Conservation (phyloP, 148 eudicot genomes). For the Suaeda aralocaspica region DNA sequence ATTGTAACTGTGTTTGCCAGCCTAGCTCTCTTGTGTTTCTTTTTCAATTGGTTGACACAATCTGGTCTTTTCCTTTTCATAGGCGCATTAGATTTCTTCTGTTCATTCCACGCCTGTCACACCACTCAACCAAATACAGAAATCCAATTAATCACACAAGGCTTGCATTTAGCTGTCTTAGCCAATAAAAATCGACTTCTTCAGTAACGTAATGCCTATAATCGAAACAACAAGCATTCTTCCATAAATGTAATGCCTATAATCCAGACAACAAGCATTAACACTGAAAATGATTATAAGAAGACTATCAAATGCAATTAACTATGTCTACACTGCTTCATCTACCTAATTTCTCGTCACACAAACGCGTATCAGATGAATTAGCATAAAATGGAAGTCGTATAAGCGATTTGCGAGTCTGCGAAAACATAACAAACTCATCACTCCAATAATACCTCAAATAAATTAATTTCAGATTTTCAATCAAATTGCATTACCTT, state of each 20-base stretch:
- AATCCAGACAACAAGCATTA: neutral
- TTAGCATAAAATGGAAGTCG: neutral
- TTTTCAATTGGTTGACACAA: constrained; percentile 51
- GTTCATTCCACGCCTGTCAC: constrained; percentile 83
- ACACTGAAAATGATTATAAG: neutral
- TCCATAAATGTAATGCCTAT: too few relatives aligned
- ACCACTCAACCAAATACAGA: constrained; percentile 8
- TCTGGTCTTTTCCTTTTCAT: constrained; percentile 66
- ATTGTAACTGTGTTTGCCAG: constrained; percentile 66
- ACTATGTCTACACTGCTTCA: neutral
- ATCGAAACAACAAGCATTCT: too few relatives aligned
- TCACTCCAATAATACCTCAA: too few relatives aligned
- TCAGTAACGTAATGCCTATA: neutral
- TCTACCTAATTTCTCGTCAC: neutral
- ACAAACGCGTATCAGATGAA: neutral
- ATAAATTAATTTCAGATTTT: too few relatives aligned
- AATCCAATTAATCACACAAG: neutral
- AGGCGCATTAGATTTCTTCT: constrained; percentile 51
- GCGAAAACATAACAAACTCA: too few relatives aligned
- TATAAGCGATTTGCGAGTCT: too few relatives aligned
- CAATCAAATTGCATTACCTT: too few relatives aligned
- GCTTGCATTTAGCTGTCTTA: neutral
- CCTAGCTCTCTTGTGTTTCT: constrained; percentile 60
- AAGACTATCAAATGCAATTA: neutral
- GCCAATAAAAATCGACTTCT: neutral